phyloP scores from a whole-genome alignment of 2,329 filamentous ascomycete genomes.

The Fusarium pseudonygamai region DNA sequence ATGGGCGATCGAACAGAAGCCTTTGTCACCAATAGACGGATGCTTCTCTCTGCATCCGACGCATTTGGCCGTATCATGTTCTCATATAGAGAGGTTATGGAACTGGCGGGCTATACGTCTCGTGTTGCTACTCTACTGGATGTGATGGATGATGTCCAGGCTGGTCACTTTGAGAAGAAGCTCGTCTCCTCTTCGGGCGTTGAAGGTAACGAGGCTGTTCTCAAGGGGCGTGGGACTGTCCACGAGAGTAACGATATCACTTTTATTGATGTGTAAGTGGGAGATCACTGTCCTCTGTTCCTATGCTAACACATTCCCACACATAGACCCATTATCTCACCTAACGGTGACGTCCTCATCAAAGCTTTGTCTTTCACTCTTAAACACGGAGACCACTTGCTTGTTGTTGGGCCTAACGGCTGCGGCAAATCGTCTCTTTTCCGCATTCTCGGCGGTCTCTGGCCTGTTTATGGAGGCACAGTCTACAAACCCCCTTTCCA shows the following conservation, averaged over 20 bases:
- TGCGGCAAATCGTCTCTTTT: constrained; percentile 97
- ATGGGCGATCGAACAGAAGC: constrained; percentile 78
- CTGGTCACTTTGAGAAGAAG: constrained; percentile 94
- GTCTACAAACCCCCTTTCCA: constrained; percentile 91
- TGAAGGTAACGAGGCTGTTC: constrained; percentile 82
- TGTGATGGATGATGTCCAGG: constrained; percentile 92
- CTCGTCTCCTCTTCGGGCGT: constrained; percentile 88
- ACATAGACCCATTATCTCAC: constrained; percentile 84
- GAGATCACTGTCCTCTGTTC: background rate
- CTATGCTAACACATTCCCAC: constrained; percentile 26
- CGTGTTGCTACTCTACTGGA: constrained; percentile 89
- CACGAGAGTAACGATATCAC: constrained; percentile 85
- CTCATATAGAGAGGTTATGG: constrained; percentile 96
- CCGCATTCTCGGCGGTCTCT: constrained; percentile 93
- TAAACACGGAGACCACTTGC: constrained; percentile 84
- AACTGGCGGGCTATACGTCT: constrained; percentile 94
- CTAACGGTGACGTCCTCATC: constrained; percentile 93
- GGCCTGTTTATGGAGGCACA: constrained; percentile 96
- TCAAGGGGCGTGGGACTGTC: constrained; percentile 82
- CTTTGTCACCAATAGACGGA: constrained; percentile 92
- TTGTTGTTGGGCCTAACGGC: constrained; percentile 96
- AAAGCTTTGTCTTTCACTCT: constrained; percentile 88
- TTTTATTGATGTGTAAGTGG: constrained; percentile 78
- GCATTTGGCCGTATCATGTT: constrained; percentile 97
- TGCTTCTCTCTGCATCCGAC: constrained; percentile 92